phyloP scores from a whole-genome alignment of 73 alveolate species.

The Paramecium sexaurelia region DNA sequence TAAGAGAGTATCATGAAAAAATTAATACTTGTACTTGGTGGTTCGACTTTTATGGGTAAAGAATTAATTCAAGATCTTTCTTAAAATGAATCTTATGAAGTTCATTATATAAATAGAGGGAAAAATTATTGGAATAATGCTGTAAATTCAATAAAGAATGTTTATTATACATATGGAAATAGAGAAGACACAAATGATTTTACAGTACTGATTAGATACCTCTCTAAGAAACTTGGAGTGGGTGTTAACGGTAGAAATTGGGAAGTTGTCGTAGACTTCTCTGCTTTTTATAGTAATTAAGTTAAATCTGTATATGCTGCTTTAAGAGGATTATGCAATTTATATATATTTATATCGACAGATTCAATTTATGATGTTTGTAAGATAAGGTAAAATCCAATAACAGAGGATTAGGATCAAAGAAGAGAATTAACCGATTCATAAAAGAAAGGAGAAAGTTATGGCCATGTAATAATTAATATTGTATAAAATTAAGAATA shows the following conservation, averaged over 20 bases:
- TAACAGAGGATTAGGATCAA: slow-evolving; percentile 54
- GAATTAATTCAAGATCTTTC: slow-evolving; percentile 40
- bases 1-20: slow-evolving; percentile 40
- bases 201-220: slow-evolving; percentile 28
- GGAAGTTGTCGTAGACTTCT: slow-evolving; percentile 64
- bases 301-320: slow-evolving; percentile 51
- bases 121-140: slow-evolving; percentile 66
- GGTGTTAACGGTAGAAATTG: slow-evolving; percentile 43
- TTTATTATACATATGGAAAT: slow-evolving; percentile 64
- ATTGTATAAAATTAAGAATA: slow-evolving; percentile 21
- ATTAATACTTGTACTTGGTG: slow-evolving; percentile 59
- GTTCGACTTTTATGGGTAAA: slow-evolving; percentile 70
- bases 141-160: slow-evolving; percentile 48
- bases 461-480: slow-evolving; percentile 60
- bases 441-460: slow-evolving; percentile 53
- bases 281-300: slow-evolving; percentile 38
- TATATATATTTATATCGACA: slow-evolving; percentile 64
- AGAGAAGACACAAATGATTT: slow-evolving; percentile 62
- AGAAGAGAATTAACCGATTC: slow-evolving; percentile 3
- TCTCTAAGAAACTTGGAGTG: slow-evolving; percentile 41
- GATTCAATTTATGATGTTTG: slow-evolving; percentile 71
- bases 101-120: slow-evolving; percentile 65
- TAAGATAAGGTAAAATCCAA: not conserved
- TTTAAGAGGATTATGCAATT: slow-evolving; percentile 26
- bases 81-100: slow-evolving; percentile 54